These are phyloP conservation scores for Fusarium floridanum DNA, from an alignment of 2,329 filamentous ascomycete genomes.

Conservation along the genomic window DNA sequence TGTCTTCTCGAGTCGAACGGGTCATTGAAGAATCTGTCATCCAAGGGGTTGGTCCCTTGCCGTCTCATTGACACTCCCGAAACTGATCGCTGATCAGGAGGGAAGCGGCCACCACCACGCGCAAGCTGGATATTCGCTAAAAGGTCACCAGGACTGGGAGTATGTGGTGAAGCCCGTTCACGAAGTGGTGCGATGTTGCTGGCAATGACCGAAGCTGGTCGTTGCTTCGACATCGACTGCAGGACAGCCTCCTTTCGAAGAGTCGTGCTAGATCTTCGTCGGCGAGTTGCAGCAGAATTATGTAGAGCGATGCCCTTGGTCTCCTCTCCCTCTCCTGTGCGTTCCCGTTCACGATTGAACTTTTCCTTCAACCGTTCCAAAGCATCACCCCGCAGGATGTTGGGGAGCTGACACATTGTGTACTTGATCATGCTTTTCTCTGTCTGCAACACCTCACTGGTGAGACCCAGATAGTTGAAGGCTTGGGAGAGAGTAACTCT, in stretches of 20 bases:
- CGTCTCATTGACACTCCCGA: conserved; percentile 45
- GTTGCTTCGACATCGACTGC: conserved; percentile 70
- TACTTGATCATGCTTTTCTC: conserved; percentile 95
- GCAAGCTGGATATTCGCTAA: conserved; percentile 82
- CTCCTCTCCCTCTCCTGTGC: conserved; percentile 82
- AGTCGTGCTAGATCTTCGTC: conserved; percentile 78
- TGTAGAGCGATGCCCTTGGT: conserved; percentile 93
- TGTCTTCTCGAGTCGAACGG: conserved; percentile 68
- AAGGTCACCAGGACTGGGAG: conserved; percentile 81
- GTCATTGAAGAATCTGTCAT: conserved; percentile 66
- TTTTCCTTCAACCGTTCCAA: conserved; percentile 91
- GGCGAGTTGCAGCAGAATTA: conserved; percentile 76
- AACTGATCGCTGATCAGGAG: conserved; percentile 35
- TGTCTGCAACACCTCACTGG: conserved; percentile 90
- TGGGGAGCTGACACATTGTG: conserved; percentile 91
- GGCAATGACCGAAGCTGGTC: conserved; percentile 58
- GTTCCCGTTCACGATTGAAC: conserved; percentile 86
- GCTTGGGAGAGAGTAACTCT: conserved; percentile 94
- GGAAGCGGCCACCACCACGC: conserved; percentile 66
- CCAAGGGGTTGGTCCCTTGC: conserved; percentile 60
- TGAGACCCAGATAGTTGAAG: conserved; percentile 93
- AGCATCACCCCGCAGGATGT: conserved; percentile 86
- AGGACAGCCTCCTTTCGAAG: conserved; percentile 84
- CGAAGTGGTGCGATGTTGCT: conserved; percentile 57
- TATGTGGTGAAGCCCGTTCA: conserved; percentile 59